A percentile compares a stretch with the other conserved stretches of the same genome.
These are phyloP conservation scores for Epichloe festucae DNA, from an alignment of 2,329 filamentous ascomycete genomes.

Conservation along the genomic window DNA sequence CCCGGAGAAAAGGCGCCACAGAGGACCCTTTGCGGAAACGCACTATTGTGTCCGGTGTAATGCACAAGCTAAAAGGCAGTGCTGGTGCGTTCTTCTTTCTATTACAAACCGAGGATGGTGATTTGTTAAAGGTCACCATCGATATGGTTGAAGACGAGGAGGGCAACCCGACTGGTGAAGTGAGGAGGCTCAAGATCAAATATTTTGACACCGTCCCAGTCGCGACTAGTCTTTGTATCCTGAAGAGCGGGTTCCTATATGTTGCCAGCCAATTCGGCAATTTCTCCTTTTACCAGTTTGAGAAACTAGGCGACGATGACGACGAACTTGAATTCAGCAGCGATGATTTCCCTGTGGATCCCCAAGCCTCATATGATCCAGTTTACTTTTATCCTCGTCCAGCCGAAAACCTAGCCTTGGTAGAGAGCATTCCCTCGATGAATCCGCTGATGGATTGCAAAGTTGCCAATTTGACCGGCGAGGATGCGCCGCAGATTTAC, in stretches of 20 bases:
- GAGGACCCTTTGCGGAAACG: constrained; percentile 90
- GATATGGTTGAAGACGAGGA: constrained; percentile 77
- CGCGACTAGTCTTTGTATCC: constrained; percentile 74
- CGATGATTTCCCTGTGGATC: constrained; percentile 69
- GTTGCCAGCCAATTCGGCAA: constrained; percentile 87
- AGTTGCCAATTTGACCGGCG: constrained; percentile 77
- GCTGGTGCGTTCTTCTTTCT: constrained; percentile 92
- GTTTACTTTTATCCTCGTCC: constrained; percentile 75
- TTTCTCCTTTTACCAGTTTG: constrained; percentile 91
- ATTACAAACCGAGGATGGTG: constrained; percentile 92
- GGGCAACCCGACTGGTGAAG: constrained; percentile 67
- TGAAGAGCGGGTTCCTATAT: constrained; percentile 93
- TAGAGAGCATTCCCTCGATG: constrained; percentile 76
- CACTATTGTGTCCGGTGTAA: constrained; percentile 77
- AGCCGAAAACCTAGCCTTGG: constrained; percentile 69
- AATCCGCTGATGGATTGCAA: constrained; percentile 88
- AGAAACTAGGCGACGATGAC: constrained; percentile 91
- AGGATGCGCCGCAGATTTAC: constrained; percentile 95
- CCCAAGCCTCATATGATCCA: constrained; percentile 56
- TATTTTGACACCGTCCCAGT: constrained; percentile 96
- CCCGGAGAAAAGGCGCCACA: constrained; percentile 70
- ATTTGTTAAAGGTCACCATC: constrained; percentile 90
- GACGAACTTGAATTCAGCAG: constrained; percentile 79
- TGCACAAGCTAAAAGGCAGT: constrained; percentile 82
- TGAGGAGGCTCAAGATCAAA: constrained; percentile 77